Evolutionary conservation across 352 stramenopile species (phyloP), one percentile per base, ranked within the genome.

Genomic region (Phytophthora tentaculata): DNA sequence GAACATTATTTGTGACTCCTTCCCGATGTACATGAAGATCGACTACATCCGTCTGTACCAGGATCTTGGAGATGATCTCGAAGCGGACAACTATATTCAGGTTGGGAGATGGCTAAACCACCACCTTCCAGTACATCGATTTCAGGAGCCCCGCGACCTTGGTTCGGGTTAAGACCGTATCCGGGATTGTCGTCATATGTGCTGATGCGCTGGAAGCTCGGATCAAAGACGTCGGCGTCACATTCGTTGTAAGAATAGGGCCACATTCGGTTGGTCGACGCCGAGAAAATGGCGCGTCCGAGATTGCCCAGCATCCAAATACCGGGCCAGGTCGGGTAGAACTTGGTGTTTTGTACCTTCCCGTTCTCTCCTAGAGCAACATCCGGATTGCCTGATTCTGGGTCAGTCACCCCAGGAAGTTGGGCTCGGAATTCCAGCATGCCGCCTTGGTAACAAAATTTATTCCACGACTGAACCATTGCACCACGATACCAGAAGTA

Each of bases 181-280:
- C 97, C 92, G 41, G 95, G 92, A 57, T 85, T 81, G 17, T 66
- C 43, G 69, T 97, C 92, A 64, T 94, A 98, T 2, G 85, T 94
- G 10, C 70, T 83, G 37, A 83, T 84, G 4, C 71, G 64, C 57
- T 87, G 76, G 56, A 80, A 82, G 14, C 20, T 64, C 5, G 73
- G 69, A 0, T 71, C 53, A 26, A 81, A 82, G 3, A 79, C 54
- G 19, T 76, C 63, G 0, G 65, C 47, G 64, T 98, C 68, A 56
- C 94, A 98, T 22, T 72, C 76, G 56, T 98, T 73, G 73, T 97
- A 98, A 48, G 81, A 97, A 85, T 91, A 88, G 13, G 80, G 59
- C 0, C 84, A 90, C 49, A 72, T 90, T 37, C 29, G 29, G 29
- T 37, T n/a, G n/a, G n/a, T n/a, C n/a, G n/a, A n/a, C n/a, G n/a